Percentiles rank a stretch among this genome's conserved stretches.
phyloP scores from a whole-genome alignment of 2,329 filamentous ascomycete genomes.

The Chaetomiaceae sp. region DNA sequence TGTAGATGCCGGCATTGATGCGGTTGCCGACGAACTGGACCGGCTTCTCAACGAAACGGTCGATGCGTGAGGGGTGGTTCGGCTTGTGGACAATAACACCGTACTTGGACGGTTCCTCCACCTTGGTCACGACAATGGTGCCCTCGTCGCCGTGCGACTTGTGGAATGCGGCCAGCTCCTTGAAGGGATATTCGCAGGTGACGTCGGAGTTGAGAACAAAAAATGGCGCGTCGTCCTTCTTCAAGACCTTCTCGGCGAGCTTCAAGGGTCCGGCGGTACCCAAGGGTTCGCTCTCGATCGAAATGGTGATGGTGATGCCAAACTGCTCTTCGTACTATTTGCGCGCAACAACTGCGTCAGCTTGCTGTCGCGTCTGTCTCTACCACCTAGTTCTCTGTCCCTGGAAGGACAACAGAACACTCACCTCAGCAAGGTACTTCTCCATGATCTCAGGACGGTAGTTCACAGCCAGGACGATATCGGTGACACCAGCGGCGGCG shows the following conservation, averaged over 20 bases:
- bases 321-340: constrained; percentile 79
- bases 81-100: constrained; percentile 98
- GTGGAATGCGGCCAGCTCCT: constrained; percentile 85
- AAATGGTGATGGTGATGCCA: constrained; percentile 94
- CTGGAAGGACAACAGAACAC: constrained; percentile 25
- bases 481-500: constrained; percentile 86
- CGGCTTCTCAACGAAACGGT: constrained; percentile 98
- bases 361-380: too few relatives aligned
- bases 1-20: constrained; percentile 98
- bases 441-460: constrained; percentile 99
- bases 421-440: constrained; percentile 79
- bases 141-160: constrained; percentile 89
- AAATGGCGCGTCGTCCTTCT: constrained; percentile 90
- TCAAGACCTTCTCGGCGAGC: constrained; percentile 84
- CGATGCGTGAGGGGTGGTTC: constrained; percentile 82
- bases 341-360: constrained; percentile 11
- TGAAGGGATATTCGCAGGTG: constrained; percentile 96
- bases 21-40: constrained; percentile 98
- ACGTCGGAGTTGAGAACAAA: constrained; percentile 98
- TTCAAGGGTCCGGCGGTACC: constrained; percentile 94
- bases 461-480: constrained; percentile 97
- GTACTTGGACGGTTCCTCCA: constrained; percentile 98
- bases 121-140: constrained; percentile 97
- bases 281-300: constrained; percentile 89
- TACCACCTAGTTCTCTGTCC: not conserved